A percentile compares a stretch with the other conserved stretches of the same genome.
Conservation (phyloP, 164 flowering plant species). For the Tinospora cordifolia region DNA sequence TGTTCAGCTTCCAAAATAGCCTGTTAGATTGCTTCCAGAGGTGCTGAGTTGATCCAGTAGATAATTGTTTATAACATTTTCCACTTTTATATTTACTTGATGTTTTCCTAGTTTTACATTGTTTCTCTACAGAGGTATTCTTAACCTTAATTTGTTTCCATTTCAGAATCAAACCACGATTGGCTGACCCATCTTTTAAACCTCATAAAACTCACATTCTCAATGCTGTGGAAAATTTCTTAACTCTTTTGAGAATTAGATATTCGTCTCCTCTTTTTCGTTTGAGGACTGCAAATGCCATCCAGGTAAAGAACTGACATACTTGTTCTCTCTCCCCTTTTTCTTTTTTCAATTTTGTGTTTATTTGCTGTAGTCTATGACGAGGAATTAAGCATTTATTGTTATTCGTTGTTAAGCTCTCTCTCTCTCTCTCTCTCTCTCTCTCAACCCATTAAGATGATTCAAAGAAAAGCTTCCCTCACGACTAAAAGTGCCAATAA, state of each 20-base stretch:
- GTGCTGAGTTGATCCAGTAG: not conserved
- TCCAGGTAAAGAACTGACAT: constrained; percentile 49
- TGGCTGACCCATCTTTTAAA: constrained; percentile 74
- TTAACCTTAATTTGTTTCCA: constrained; percentile 1
- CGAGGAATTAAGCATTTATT: not conserved
- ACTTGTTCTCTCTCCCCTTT: not conserved
- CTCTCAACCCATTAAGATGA: too few species aligned
- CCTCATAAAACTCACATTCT: constrained; percentile 66
- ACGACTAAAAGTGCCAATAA: too few species aligned
- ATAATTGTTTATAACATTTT: constrained; percentile 1
- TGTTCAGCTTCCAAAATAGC: not conserved
- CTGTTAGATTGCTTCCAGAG: not conserved
- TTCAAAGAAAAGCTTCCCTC: too few species aligned
- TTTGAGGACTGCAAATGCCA: constrained; percentile 54
- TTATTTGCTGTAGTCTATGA: not conserved
- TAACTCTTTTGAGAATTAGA: constrained; percentile 50
- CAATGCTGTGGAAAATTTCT: constrained; percentile 66
- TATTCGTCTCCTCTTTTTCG: constrained; percentile 94
- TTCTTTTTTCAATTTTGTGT: not conserved
- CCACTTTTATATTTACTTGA: not conserved
- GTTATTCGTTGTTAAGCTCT: too few species aligned
- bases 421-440: too few species aligned
- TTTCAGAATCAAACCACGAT: constrained; percentile 73
- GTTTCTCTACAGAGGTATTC: not conserved
- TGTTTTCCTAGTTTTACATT: constrained; percentile 1